Percentiles rank a stretch among this genome's conserved stretches.
Conservation (phyloP, 805 yeast species). For the Sugiyamaella chiloensis region DNA sequence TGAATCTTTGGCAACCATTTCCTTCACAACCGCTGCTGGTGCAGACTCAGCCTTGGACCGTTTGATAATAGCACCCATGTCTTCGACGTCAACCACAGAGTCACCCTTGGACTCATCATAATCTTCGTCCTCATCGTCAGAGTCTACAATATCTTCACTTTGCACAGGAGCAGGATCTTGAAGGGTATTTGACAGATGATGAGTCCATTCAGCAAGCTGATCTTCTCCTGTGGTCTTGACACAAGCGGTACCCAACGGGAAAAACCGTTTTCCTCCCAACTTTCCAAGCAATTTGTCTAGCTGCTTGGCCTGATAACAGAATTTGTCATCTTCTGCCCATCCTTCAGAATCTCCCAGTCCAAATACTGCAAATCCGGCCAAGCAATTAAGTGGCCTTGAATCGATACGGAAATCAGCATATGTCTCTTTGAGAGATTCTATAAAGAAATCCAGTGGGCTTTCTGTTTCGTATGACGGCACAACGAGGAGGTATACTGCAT, state of each 20-base stretch:
- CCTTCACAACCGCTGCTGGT: conserved; percentile 45
- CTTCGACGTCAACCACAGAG: conserved; percentile 78
- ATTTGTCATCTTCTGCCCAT: conserved; percentile 65
- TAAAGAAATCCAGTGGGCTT: conserved; percentile 83
- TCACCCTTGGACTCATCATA: conserved; percentile 39
- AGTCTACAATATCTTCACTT: conserved; percentile 55
- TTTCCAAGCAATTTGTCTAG: conserved; percentile 76
- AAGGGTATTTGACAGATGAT: conserved; percentile 55
- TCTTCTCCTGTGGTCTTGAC: conserved; percentile 59
- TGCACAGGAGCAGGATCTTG: conserved; percentile 64
- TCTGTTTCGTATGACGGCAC: conserved; percentile 91
- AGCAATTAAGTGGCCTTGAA: conserved; percentile 64
- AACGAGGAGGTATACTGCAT: conserved; percentile 61
- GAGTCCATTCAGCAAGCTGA: conserved; percentile 62
- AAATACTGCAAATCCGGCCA: conserved; percentile 79
- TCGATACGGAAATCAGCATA: conserved; percentile 82
- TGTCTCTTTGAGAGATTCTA: conserved; percentile 77
- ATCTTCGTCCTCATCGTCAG: conserved; percentile 47
- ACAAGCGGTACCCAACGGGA: conserved; percentile 81
- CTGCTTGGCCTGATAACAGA: conserved; percentile 78
- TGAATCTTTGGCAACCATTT: conserved; percentile 86
- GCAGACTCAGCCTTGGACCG: conserved; percentile 21
- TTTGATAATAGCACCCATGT: conserved; percentile 64
- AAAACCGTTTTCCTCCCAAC: conserved; percentile 81
- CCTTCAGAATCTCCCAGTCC: conserved; percentile 87